phyloP scores from a whole-genome alignment of 2,329 filamentous ascomycete species.

The Coniochaeta sp. region DNA sequence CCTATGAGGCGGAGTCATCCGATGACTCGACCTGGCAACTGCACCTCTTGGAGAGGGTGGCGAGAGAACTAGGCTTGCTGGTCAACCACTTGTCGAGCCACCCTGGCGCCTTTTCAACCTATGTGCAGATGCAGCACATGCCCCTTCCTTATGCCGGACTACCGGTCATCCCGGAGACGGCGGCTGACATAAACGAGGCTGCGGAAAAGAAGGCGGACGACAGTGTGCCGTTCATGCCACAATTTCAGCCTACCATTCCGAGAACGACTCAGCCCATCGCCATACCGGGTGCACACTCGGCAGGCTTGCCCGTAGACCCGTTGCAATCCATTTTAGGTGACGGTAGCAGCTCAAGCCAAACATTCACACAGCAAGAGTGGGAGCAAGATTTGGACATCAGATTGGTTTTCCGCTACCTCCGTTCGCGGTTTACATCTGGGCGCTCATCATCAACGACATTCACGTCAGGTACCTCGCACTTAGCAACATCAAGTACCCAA shows the following conservation, averaged over 20 bases:
- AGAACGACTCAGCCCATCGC: constrained; percentile 26
- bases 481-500: constrained; percentile 44
- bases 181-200: constrained; percentile 23
- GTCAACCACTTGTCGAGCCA: constrained; percentile 66
- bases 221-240: constrained; percentile 28
- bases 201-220: constrained; percentile 6
- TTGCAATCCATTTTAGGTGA: constrained; percentile 3
- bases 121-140: constrained; percentile 56
- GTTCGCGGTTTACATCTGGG: constrained; percentile 62
- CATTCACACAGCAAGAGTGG: constrained; percentile 74
- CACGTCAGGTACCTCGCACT: constrained; percentile 35
- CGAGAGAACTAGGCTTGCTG: constrained; percentile 76
- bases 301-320: constrained; percentile 4
- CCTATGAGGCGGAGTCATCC: constrained; percentile 19
- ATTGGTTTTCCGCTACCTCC: constrained; percentile 83
- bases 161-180: constrained; percentile 52
- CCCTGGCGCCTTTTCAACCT: constrained; percentile 82
- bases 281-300: constrained; percentile 22
- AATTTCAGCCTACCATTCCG: constrained; percentile 41
- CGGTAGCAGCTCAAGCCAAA: neutral
- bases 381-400: constrained; percentile 85
- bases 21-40: constrained; percentile 59
- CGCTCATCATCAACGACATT: constrained; percentile 33
- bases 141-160: constrained; percentile 73
- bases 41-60: constrained; percentile 73